Evolutionary conservation across 106 monocot species (phyloP).

Genomic region (Agapanthus africanus): DNA sequence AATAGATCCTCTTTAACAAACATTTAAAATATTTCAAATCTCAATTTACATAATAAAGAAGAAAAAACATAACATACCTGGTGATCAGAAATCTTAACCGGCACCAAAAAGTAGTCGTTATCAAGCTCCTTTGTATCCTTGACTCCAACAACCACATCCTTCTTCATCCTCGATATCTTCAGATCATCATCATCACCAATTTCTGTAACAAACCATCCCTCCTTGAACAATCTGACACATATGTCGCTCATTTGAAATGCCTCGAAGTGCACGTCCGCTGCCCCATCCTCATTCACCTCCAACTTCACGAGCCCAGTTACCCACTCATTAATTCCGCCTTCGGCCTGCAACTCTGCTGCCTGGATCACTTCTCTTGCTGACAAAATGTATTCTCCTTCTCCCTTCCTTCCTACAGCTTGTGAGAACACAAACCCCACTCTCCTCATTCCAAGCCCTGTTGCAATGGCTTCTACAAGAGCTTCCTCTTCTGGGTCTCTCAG

Average conservation of each 20-base stretch:
- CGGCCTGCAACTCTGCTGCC: slow-evolving; percentile 71
- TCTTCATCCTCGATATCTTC: slow-evolving; percentile 72
- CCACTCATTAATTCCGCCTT: slow-evolving; percentile 82
- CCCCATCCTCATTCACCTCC: too few relatives aligned
- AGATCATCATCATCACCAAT: slow-evolving; percentile 54
- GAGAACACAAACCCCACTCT: slow-evolving; percentile 86
- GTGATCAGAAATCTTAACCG: slow-evolving; percentile 90
- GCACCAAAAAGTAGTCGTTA: slow-evolving; percentile 94
- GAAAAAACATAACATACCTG: slow-evolving; percentile 40
- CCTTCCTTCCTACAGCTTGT: slow-evolving; percentile 68
- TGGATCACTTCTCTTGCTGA: slow-evolving; percentile 76
- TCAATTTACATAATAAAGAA: not conserved
- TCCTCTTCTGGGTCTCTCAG: slow-evolving; percentile 70
- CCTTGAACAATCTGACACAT: slow-evolving; percentile 78
- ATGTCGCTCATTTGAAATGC: slow-evolving; percentile 98
- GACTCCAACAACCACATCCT: slow-evolving; percentile 78
- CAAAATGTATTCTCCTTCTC: slow-evolving; percentile 68
- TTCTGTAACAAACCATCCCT: slow-evolving; percentile 66
- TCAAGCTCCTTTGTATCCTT: slow-evolving; percentile 88
- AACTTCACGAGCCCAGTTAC: slow-evolving; percentile 85
- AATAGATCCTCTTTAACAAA: too few relatives aligned
- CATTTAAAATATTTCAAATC: not conserved
- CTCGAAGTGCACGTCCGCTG: slow-evolving; percentile 91
- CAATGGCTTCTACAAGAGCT: slow-evolving; percentile 75
- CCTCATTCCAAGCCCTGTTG: slow-evolving; percentile 70